These are phyloP conservation scores for Tolypocladium tropicale DNA, from an alignment of 2,329 filamentous ascomycete genomes.

Conservation along the genomic window DNA sequence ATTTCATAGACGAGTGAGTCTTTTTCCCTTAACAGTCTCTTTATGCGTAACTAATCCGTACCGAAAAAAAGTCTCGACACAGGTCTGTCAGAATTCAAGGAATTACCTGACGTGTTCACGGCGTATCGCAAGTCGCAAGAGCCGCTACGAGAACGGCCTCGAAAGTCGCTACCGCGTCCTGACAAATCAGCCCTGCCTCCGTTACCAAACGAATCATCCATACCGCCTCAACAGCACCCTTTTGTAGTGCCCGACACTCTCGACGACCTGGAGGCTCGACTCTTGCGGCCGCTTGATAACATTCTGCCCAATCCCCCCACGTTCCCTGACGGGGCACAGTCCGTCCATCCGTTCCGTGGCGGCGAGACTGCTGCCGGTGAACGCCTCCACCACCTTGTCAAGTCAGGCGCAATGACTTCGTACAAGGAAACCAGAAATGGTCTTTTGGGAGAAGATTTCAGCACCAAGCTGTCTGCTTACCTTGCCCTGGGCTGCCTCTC, in stretches of 20 bases:
- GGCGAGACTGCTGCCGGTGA: constrained; percentile 52
- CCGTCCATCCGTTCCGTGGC: constrained; percentile 57
- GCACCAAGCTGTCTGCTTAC: constrained; percentile 66
- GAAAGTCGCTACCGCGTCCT: constrained; percentile 44
- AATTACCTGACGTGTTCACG: constrained; percentile 68
- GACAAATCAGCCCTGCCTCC: constrained; percentile 41
- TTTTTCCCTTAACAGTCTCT: background rate
- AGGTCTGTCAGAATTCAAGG: constrained; percentile 41
- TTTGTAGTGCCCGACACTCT: constrained; percentile 52
- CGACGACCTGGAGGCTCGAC: constrained; percentile 38
- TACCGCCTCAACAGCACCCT: constrained; percentile 49
- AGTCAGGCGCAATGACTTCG: constrained; percentile 45
- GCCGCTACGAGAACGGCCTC: constrained; percentile 55
- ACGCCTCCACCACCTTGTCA: constrained; percentile 51
- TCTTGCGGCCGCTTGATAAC: constrained; percentile 47
- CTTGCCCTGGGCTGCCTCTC: constrained; percentile 64
- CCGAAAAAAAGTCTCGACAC: constrained; percentile 56
- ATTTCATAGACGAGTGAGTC: constrained; percentile 67
- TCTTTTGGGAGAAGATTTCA: constrained; percentile 59
- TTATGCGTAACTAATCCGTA: background rate
- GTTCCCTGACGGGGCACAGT: constrained; percentile 41
- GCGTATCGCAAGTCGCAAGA: constrained; percentile 64
- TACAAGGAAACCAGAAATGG: constrained; percentile 68
- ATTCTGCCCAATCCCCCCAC: constrained; percentile 40
- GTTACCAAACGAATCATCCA: constrained; percentile 34